Conservation (phyloP, 2,329 filamentous ascomycete genomes). For the Calonectria leucothoes region DNA sequence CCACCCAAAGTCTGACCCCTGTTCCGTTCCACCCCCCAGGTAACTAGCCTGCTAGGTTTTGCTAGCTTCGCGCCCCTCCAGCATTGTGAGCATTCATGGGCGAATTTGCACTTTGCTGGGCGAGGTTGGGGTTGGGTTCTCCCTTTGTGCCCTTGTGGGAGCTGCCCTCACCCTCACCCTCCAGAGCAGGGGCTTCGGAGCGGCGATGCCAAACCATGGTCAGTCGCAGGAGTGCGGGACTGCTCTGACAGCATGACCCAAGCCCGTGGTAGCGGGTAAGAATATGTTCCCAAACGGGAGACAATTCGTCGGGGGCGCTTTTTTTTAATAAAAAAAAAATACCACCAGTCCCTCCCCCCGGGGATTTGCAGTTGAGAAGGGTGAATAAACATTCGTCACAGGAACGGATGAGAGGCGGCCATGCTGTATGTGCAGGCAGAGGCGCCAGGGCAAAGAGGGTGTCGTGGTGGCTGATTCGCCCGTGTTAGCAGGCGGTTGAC, state of each 20-base stretch:
- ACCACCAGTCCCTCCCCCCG: no score
- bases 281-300: not conserved
- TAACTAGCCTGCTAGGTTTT: not conserved
- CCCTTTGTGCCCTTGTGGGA: not conserved
- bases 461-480: not conserved
- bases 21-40: not conserved
- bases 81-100: not conserved
- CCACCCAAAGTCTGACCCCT: constrained; percentile 6
- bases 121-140: not conserved
- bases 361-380: not conserved
- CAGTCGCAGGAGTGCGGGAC: not conserved
- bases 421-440: not conserved
- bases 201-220: constrained; percentile 7
- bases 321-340: not conserved
- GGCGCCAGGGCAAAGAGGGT: constrained; percentile 4
- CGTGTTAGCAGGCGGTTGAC: not conserved
- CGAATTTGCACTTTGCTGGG: not conserved
- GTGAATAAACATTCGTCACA: not conserved
- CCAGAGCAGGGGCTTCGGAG: not conserved
- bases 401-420: not conserved
- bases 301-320: not conserved
- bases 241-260: constrained; percentile 21
- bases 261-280: constrained; percentile 17
- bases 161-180: not conserved
- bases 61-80: not conserved